Conservation (phyloP, 768 basidiomycete genomes). For the Panaeolus cyanescens region DNA sequence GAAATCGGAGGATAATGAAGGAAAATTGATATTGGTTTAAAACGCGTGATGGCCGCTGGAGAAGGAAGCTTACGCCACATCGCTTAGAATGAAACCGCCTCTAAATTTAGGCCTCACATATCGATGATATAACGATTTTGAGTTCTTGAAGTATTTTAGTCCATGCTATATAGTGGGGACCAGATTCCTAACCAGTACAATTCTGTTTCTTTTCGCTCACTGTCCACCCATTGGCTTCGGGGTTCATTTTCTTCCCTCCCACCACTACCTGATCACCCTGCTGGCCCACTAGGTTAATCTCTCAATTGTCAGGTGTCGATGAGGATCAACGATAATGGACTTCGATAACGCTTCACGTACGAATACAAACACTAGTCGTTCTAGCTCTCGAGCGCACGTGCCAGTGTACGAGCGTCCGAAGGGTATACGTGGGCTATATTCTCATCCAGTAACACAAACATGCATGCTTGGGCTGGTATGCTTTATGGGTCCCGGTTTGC, state of each 20-base stretch:
- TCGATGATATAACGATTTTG: no score
- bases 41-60: no score
- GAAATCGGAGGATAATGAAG: no score
- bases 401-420: constrained; percentile 44
- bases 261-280: no score
- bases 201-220: no score
- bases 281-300: no score
- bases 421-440: constrained; percentile 59
- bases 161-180: no score
- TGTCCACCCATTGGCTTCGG: no score
- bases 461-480: constrained; percentile 69
- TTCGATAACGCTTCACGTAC: background rate
- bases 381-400: constrained; percentile 24
- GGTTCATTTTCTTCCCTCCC: no score
- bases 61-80: background rate
- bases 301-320: background rate
- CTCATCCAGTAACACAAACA: constrained; percentile 52
- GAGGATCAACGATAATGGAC: background rate
- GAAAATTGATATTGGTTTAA: no score
- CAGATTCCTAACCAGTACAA: no score
- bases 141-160: no score
- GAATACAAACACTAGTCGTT: constrained; percentile 21
- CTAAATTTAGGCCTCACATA: background rate
- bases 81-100: background rate
- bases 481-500: constrained; percentile 56